A percentile compares a stretch with the other conserved stretches of the same genome.
phyloP scores from a whole-genome alignment of 2,329 filamentous ascomycete species.

The Cladosporium colombiae region DNA sequence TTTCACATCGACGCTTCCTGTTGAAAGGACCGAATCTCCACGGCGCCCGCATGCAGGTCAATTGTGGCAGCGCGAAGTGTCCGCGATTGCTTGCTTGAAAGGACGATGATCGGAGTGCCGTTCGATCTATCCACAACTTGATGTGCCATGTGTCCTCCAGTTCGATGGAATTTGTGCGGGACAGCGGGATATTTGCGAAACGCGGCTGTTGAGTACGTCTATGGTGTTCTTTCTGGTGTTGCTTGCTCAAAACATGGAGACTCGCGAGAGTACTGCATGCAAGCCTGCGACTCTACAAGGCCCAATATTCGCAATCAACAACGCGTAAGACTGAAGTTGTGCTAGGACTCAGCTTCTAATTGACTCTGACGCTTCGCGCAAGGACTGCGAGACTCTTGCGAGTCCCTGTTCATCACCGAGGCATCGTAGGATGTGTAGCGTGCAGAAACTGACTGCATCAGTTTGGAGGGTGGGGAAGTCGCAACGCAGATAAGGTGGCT shows the following conservation, averaged over 20 bases:
- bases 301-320: neutral
- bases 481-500: neutral
- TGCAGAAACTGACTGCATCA: neutral
- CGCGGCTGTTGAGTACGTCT: neutral
- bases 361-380: neutral
- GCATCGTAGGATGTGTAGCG: neutral
- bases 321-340: neutral
- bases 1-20: neutral
- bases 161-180: neutral
- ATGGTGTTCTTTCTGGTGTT: neutral
- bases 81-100: neutral
- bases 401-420: neutral
- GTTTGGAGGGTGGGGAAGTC: neutral
- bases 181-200: neutral
- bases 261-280: neutral
- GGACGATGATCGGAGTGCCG: neutral
- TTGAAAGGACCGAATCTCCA: neutral
- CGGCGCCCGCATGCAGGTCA: neutral
- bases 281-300: neutral
- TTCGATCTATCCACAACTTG: neutral
- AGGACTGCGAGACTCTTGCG: neutral
- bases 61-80: neutral
- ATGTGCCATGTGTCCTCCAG: neutral
- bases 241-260: neutral
- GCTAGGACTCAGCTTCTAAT: neutral